Evolutionary conservation across 1,139 yeast species (phyloP), one percentile per base, ranked within the genome.

Genomic region (Scheffersomyces parashehatae): DNA sequence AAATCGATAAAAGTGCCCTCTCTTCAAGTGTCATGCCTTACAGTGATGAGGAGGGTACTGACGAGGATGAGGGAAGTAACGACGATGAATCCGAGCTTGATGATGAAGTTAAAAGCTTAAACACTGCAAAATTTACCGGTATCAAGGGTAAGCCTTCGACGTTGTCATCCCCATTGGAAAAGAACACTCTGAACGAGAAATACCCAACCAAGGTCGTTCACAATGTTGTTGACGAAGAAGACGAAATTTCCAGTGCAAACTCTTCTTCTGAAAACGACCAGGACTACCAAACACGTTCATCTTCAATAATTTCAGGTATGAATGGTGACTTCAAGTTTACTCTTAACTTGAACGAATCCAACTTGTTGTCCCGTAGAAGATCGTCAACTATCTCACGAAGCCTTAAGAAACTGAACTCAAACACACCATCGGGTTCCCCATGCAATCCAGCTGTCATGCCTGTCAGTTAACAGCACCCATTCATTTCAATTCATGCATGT

Each of bases 261-360:
- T 52, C 55, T 2, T 41, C 47, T 28, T 46, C 52, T 9, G 55
- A 51, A n/a, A 45, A 39, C 3, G 48, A 51, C 30, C 60, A 49
- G 16, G 64, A 58, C 35, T 64, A 63, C 45, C 75, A 67, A 45
- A 73, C 79, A 1, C 58, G 78, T 39, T 73, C 76, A 14, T 67
- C 74, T n/a, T 68, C 75, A 3, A 65, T 73, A 3, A 70, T 72
- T 13, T 65, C 70, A 11, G 74, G 74, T 15, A 60, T 61, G 28
- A 71, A 59, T 48, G 74, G 72, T 28, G 75, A 67, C 45, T 73
- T 63, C 50, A 73, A 73, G 47, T 74, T 74, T 46, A 72, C 76
- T 3, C 60, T 74, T 32, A 73, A 69, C 48, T 56, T 74, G 56
- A 70, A 71, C 49, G 78, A 73, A 45, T 70, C 73, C 45, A 70